Evolutionary conservation across 352 stramenopile species (phyloP), one percentile per base, ranked within the genome.

Genomic region (Globisporangium ultimum): DNA sequence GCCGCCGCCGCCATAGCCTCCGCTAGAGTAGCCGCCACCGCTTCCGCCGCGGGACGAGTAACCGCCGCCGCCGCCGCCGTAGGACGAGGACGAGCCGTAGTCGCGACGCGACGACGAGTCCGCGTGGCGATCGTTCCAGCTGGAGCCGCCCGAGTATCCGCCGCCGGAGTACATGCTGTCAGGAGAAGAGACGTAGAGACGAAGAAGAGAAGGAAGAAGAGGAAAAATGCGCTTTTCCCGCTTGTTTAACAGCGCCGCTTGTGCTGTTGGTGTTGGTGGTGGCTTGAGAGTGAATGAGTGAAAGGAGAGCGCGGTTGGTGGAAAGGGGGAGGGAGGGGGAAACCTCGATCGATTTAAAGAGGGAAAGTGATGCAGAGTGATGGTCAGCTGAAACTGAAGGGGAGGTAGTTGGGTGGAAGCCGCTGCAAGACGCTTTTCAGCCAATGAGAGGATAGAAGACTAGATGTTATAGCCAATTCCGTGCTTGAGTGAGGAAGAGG

Each of bases 51-150:
- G 38, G n/a, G 64, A 54, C 40, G 70, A 67, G 48, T 73, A 72
- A 48, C 63, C 61, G 53, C 73, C 58, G 40, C 69, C 61, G 38
- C 66, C 58, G 17, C 69, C 62, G 55, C 71, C 66, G 18, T 66
- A 60, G n/a, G 53, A 72, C 2, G 71, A 80, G 17, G 63, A 74
- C 17, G 59, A 59, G 57, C 73, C 70, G 51, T 86, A 81, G 60
- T 84, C 80, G 28, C 80, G 80, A 66, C 80, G 83, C 55, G 80
- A 91, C 42, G 80, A 93, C 60, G 79, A 91, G 60, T 93, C 80
- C 61, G 66, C 70, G 70, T 90, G 77, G 65, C 80, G 72, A 63
- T 91, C 80, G 57, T 74, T 70, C 65, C 76, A 79, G 66, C 68
- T 77, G 32, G 47, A 60, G 58, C 70, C 65, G 48, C 62, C 47